These are phyloP conservation scores for Sporisorium sorghi DNA, from an alignment of 1,284 basidiomycete species.

Conservation along the genomic window DNA sequence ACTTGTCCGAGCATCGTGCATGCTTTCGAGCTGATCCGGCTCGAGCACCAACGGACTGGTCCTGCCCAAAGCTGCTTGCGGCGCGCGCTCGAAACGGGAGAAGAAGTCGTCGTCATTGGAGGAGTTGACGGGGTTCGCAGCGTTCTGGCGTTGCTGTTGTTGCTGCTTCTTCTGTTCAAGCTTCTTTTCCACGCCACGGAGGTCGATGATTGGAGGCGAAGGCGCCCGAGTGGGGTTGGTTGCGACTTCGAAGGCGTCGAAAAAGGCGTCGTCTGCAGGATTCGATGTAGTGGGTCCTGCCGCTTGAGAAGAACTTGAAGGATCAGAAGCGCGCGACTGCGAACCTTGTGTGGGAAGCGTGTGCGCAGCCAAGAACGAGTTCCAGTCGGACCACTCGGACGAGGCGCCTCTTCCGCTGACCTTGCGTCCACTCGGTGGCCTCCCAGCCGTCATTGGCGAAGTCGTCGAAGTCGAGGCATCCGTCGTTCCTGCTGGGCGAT, in stretches of 20 bases:
- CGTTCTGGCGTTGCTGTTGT: constrained; percentile 16
- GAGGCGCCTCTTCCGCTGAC: constrained; percentile 33
- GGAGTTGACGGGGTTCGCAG: not conserved
- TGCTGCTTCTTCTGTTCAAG: constrained; percentile 46
- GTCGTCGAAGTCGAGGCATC: not conserved
- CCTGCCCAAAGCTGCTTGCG: constrained; percentile 36
- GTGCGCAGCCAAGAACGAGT: constrained; percentile 39
- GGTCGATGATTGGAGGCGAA: constrained; percentile 64
- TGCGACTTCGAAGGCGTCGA: constrained; percentile 49
- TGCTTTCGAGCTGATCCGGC: constrained; percentile 54
- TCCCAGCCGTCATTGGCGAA: not conserved
- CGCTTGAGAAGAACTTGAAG: constrained; percentile 1
- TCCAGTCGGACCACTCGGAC: constrained; percentile 47
- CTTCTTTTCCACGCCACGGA: constrained; percentile 61
- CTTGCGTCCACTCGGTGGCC: constrained; percentile 18
- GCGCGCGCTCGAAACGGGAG: constrained; percentile 49
- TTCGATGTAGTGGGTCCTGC: constrained; percentile 11
- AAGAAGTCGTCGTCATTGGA: constrained; percentile 54
- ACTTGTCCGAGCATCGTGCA: constrained; percentile 53
- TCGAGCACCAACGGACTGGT: constrained; percentile 42
- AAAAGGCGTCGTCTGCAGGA: constrained; percentile 54
- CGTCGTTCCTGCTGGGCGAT: not conserved
- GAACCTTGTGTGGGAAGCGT: constrained; percentile 28
- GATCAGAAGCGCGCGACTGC: constrained; percentile 3
- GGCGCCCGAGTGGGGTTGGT: constrained; percentile 41